Conservation (phyloP, 768 basidiomycete genomes). For the Pleurotus eryngii region DNA sequence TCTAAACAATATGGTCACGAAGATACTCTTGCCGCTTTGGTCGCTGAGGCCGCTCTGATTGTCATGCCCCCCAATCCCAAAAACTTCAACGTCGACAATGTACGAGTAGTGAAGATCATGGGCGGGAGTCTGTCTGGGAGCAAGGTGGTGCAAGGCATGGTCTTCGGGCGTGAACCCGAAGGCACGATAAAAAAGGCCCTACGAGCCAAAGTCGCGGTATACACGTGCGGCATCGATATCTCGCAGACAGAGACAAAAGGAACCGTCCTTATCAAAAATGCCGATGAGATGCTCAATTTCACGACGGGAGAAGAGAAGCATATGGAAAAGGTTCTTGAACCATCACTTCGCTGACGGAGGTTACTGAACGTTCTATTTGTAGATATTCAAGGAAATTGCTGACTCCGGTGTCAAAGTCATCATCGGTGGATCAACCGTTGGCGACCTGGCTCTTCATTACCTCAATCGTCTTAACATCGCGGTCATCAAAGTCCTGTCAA, state of each 20-base stretch:
- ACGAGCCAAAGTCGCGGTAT: conserved; percentile 93
- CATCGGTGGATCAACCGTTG: conserved; percentile 89
- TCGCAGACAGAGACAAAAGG: conserved; percentile 99
- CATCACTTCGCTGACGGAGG: neutral
- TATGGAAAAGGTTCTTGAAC: conserved; percentile 68
- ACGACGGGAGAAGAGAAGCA: conserved; percentile 95
- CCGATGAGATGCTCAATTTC: conserved; percentile 97
- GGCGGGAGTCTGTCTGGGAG: conserved; percentile 85
- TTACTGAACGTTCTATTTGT: neutral
- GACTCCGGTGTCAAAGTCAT: conserved; percentile 93
- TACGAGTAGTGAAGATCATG: conserved; percentile 98
- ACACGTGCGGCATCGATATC: conserved; percentile 88
- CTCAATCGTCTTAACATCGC: conserved; percentile 92
- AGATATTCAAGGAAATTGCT: conserved; percentile 97
- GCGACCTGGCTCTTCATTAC: conserved; percentile 96
- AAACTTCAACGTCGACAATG: conserved; percentile 97
- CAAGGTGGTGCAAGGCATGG: conserved; percentile 95
- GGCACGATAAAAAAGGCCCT: conserved; percentile 79
- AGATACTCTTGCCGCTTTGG: conserved; percentile 74
- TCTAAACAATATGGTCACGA: conserved; percentile 98
- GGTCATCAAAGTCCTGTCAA: conserved; percentile 95
- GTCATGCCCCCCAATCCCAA: conserved; percentile 88
- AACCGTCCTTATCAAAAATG: conserved; percentile 92
- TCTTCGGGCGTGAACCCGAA: conserved; percentile 94
- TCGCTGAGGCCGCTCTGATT: conserved; percentile 88